phyloP scores from a whole-genome alignment of 148 eudicot genomes.

The Rhododendron molle region DNA sequence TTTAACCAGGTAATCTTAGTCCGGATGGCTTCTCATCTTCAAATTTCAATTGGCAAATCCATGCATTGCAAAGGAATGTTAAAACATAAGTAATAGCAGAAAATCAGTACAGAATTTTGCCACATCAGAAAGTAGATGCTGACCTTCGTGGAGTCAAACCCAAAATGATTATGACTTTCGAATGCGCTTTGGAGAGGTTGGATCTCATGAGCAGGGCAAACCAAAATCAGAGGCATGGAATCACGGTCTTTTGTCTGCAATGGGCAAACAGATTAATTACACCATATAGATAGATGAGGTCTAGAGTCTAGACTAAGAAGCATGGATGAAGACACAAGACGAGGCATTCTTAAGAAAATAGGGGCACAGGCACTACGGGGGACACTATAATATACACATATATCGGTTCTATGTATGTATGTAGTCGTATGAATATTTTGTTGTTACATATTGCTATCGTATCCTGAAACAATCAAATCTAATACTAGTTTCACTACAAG shows the following conservation, averaged over 20 bases:
- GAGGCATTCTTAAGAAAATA: neutral
- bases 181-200: conserved; percentile 51
- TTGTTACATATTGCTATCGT: neutral
- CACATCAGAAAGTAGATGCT: neutral
- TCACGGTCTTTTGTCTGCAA: conserved; percentile 64
- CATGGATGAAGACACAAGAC: neutral
- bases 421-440: neutral
- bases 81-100: neutral
- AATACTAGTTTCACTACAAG: too few relatives aligned
- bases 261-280: conserved; percentile 11
- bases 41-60: neutral
- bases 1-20: neutral
- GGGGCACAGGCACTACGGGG: neutral
- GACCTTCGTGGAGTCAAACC: conserved; percentile 68
- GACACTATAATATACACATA: neutral
- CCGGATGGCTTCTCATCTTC: neutral
- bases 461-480: neutral
- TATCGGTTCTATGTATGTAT: too few relatives aligned
- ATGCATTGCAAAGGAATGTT: neutral
- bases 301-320: neutral
- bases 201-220: conserved; percentile 47
- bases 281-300: neutral
- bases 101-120: neutral
- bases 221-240: conserved; percentile 57
- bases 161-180: conserved; percentile 53